A percentile compares a stretch with the other conserved stretches of the same genome.
Conservation (phyloP, 768 basidiomycete species). For the Wakefieldia striispora region DNA sequence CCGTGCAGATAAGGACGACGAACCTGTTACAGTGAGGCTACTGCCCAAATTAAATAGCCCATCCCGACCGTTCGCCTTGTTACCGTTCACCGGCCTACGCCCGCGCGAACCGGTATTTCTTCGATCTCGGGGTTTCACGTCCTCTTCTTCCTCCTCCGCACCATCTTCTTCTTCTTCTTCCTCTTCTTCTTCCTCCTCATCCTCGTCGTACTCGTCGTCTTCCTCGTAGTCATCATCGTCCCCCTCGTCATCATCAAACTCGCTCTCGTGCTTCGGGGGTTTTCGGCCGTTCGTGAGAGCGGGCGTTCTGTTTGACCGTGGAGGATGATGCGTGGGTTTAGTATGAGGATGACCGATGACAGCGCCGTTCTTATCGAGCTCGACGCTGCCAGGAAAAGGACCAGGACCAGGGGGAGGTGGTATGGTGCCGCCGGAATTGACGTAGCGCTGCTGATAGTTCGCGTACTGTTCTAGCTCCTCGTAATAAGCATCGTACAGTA, state of each 20-base stretch:
- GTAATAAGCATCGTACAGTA: slow-evolving; percentile 99
- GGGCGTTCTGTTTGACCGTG: slow-evolving; percentile 34
- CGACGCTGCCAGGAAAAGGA: slow-evolving; percentile 97
- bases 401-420: slow-evolving; percentile 95
- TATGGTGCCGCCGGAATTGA: slow-evolving; percentile 83
- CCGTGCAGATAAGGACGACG: slow-evolving; percentile 27
- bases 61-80: slow-evolving; percentile 50
- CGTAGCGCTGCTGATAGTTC: slow-evolving; percentile 95
- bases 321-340: slow-evolving; percentile 37
- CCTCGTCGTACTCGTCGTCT: slow-evolving; percentile 55
- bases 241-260: slow-evolving; percentile 64
- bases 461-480: slow-evolving; percentile 99
- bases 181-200: slow-evolving; percentile 66
- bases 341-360: slow-evolving; percentile 45
- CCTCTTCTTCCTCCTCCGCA: slow-evolving; percentile 57
- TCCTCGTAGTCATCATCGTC: slow-evolving; percentile 55
- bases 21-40: slow-evolving; percentile 80
- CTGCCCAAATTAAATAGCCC: slow-evolving; percentile 79
- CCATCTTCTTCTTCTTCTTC: slow-evolving; percentile 71
- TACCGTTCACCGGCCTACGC: slow-evolving; percentile 42
- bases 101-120: slow-evolving; percentile 35
- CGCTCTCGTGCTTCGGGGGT: slow-evolving; percentile 53
- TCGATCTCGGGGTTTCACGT: slow-evolving; percentile 43
- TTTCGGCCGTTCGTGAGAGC: slow-evolving; percentile 40
- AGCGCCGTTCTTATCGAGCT: slow-evolving; percentile 88